Conservation (phyloP, 129 eudicot species). For the Arctium minus region DNA sequence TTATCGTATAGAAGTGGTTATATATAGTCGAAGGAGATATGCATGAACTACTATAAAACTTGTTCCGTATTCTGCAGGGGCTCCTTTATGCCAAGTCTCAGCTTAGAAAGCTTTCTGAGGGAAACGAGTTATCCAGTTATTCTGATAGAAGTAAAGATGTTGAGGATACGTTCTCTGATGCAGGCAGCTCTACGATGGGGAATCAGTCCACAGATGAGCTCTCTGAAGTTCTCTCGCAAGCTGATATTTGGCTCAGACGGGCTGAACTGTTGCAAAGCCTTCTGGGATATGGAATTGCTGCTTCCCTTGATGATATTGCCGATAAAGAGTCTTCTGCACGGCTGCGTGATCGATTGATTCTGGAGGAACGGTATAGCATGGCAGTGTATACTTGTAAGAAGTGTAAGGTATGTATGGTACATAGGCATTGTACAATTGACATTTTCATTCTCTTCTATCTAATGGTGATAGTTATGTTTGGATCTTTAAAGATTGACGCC, state of each 20-base stretch:
- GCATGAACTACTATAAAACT: conserved; percentile 1
- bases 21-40: background rate
- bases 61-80: conserved; percentile 44
- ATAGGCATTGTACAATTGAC: background rate
- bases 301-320: conserved; percentile 96
- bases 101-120: conserved; percentile 68
- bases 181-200: conserved; percentile 90
- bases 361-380: conserved; percentile 92
- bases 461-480: background rate
- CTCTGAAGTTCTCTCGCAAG: conserved; percentile 74
- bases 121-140: conserved; percentile 56
- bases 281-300: conserved; percentile 94
- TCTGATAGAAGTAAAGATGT: conserved; percentile 66
- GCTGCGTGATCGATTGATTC: conserved; percentile 79
- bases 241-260: conserved; percentile 83
- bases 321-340: conserved; percentile 84
- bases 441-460: background rate
- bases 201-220: conserved; percentile 82
- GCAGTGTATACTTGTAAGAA: conserved; percentile 96
- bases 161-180: conserved; percentile 90
- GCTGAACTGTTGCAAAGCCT: conserved; percentile 98
- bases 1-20: background rate
- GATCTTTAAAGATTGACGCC: conserved; percentile 66
- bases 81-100: conserved; percentile 77
- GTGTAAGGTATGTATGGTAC: conserved; percentile 64